Percentiles rank a stretch among this genome's conserved stretches.
Conservation (phyloP, 73 alveolate species). For the Paramecium tetraurelia region DNA sequence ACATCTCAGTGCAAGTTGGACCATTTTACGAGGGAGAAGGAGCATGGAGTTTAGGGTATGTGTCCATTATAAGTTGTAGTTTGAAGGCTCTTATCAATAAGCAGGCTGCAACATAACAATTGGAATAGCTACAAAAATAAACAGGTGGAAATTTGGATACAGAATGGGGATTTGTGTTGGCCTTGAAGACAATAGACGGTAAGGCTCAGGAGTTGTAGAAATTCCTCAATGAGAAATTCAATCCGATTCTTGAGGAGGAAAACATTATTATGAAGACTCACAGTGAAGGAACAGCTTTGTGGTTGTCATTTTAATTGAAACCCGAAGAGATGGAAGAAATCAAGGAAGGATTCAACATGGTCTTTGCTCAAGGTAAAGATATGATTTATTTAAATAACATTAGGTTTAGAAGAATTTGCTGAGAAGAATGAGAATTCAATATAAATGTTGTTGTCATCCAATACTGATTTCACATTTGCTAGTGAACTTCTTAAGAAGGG, state of each 20-base stretch:
- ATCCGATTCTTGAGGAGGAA: neutral
- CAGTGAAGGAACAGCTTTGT: neutral
- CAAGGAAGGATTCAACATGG: conserved; percentile 16
- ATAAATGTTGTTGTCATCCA: neutral
- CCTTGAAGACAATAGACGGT: neutral
- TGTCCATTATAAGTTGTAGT: neutral
- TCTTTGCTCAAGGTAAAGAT: conserved; percentile 23
- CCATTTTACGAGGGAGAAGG: neutral
- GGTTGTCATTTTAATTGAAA: neutral
- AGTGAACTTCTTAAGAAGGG: neutral
- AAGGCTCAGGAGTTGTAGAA: conserved; percentile 2
- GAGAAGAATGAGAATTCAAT: neutral
- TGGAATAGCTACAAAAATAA: neutral
- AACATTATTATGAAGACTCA: neutral
- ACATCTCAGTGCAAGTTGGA: neutral
- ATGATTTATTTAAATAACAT: neutral
- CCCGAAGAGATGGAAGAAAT: neutral
- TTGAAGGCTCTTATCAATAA: neutral
- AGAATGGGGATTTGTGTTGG: conserved; percentile 12
- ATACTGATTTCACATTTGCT: neutral
- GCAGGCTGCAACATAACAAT: neutral
- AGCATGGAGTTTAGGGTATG: neutral
- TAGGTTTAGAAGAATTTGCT: conserved; percentile 24
- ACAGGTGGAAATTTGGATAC: neutral
- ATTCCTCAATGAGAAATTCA: neutral